Evolutionary conservation across 2,329 filamentous ascomycete genomes (phyloP).

Genomic region (Penicillium italicum): DNA sequence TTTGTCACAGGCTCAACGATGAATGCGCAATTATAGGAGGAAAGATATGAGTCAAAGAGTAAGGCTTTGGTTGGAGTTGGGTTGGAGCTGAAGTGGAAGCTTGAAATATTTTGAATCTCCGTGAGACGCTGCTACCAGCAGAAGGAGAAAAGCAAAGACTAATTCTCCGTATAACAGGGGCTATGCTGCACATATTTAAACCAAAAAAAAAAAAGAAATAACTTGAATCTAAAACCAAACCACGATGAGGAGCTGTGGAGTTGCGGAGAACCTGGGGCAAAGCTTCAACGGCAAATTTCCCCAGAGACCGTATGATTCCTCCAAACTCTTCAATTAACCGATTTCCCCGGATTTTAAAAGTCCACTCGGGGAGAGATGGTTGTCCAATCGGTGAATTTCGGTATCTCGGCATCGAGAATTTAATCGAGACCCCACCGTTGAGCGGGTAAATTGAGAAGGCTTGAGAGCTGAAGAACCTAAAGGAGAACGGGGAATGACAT

Average conservation of each 20-base stretch:
- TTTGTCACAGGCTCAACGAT: not conserved
- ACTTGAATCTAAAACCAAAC: not conserved
- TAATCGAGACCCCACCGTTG: not conserved
- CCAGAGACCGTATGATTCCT: not conserved
- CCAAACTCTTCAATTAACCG: slow-evolving; percentile 2
- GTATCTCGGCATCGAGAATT: not conserved
- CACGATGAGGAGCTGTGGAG: not conserved
- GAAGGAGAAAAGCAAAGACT: not conserved
- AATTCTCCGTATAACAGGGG: slow-evolving; percentile 6
- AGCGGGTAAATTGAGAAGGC: not conserved
- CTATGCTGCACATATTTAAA: slow-evolving; percentile 1
- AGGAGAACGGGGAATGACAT: not conserved
- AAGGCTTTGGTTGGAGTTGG: not conserved
- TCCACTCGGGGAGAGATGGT: not conserved
- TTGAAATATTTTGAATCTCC: not conserved
- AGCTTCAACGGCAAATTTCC: not conserved
- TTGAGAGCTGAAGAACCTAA: not conserved
- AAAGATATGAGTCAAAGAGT: not conserved
- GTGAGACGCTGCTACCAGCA: not conserved
- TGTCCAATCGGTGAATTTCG: slow-evolving; percentile 3
- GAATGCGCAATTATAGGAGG: not conserved
- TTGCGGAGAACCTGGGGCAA: slow-evolving; percentile 6
- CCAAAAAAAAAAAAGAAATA: not conserved
- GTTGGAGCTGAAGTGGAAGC: not conserved
- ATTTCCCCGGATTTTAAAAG: slow-evolving; percentile 6